A percentile compares a stretch with the other conserved stretches of the same genome.
Evolutionary conservation across 2,329 filamentous ascomycete species (phyloP).

Genomic region (Microdochium nivale): DNA sequence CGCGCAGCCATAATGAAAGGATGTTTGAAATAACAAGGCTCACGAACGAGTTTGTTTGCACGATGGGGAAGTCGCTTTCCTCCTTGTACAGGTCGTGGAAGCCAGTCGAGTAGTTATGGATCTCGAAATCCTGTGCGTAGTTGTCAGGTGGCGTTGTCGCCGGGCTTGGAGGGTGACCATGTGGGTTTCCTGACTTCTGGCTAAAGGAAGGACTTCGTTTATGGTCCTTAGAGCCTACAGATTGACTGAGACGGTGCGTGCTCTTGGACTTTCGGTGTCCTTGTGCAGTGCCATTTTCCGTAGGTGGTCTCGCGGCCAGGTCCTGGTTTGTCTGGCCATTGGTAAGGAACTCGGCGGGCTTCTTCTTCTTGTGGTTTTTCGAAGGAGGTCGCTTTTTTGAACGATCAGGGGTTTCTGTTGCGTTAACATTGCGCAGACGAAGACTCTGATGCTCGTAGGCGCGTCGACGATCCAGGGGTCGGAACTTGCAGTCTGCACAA

Average conservation of each 20-base stretch:
- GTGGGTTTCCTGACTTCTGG: slow-evolving; percentile 50
- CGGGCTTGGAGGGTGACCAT: slow-evolving; percentile 60
- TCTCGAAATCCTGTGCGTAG: slow-evolving; percentile 50
- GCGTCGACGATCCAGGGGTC: slow-evolving; percentile 61
- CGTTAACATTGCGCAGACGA: slow-evolving; percentile 39
- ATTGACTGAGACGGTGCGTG: slow-evolving; percentile 72
- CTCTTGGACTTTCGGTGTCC: slow-evolving; percentile 73
- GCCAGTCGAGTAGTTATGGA: slow-evolving; percentile 63
- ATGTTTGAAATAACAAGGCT: slow-evolving; percentile 67
- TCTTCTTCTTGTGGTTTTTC: slow-evolving; percentile 89
- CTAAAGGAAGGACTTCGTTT: slow-evolving; percentile 57
- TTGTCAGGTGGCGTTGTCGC: slow-evolving; percentile 62
- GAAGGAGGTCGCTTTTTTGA: slow-evolving; percentile 65
- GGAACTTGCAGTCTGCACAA: slow-evolving; percentile 81
- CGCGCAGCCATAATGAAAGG: slow-evolving; percentile 70
- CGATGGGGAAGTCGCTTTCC: slow-evolving; percentile 47
- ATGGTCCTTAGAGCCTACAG: slow-evolving; percentile 58
- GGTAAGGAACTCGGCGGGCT: slow-evolving; percentile 56
- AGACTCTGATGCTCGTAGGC: slow-evolving; percentile 65
- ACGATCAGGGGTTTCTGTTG: slow-evolving; percentile 49
- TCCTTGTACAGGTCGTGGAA: slow-evolving; percentile 66
- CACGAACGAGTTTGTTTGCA: slow-evolving; percentile 68
- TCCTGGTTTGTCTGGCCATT: slow-evolving; percentile 58
- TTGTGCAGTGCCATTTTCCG: slow-evolving; percentile 38
- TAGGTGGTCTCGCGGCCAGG: slow-evolving; percentile 41